Percentiles rank a stretch among this genome's conserved stretches.
Evolutionary conservation across 108 stramenopile species (phyloP).

Genomic region (Nitzschia inconspicua): DNA sequence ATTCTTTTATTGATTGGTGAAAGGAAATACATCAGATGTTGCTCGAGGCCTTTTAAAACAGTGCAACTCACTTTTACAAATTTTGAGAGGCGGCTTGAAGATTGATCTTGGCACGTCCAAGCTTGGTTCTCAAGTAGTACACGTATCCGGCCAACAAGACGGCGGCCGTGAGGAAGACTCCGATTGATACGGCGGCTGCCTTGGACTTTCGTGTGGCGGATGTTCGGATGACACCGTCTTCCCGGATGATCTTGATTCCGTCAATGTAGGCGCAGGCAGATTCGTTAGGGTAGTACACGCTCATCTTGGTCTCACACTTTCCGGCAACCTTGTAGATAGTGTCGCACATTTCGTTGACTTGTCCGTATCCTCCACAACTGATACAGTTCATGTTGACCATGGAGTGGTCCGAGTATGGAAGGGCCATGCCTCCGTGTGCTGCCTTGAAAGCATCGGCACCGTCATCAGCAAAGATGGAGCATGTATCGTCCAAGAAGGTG

Average conservation of each 20-base stretch:
- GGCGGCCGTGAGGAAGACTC: constrained; percentile 64
- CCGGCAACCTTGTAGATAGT: constrained; percentile 64
- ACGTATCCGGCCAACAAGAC: constrained; percentile 75
- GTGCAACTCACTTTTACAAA: too few species aligned
- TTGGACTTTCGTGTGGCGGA: constrained; percentile 53
- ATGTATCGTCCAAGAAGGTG: constrained; percentile 78
- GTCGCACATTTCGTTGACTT: constrained; percentile 58
- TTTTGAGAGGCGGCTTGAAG: constrained; percentile 34
- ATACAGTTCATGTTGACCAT: constrained; percentile 57
- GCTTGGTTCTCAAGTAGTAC: constrained; percentile 75
- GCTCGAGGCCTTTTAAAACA: too few species aligned
- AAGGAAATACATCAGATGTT: too few species aligned
- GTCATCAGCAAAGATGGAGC: constrained; percentile 51
- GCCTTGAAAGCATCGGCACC: constrained; percentile 4
- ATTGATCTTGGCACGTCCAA: constrained; percentile 53
- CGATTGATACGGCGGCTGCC: constrained; percentile 70
- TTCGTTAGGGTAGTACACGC: constrained; percentile 72
- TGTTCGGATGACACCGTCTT: constrained; percentile 81
- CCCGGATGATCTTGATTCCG: constrained; percentile 77
- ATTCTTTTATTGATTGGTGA: too few species aligned
- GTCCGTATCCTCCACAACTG: constrained; percentile 33
- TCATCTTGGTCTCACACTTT: constrained; percentile 79
- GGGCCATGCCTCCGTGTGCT: constrained; percentile 16
- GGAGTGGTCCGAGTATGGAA: constrained; percentile 61
- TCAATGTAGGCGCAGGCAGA: constrained; percentile 80